phyloP scores from a whole-genome alignment of 495 filamentous ascomycete species.

The Podospora pseudopauciseta region DNA sequence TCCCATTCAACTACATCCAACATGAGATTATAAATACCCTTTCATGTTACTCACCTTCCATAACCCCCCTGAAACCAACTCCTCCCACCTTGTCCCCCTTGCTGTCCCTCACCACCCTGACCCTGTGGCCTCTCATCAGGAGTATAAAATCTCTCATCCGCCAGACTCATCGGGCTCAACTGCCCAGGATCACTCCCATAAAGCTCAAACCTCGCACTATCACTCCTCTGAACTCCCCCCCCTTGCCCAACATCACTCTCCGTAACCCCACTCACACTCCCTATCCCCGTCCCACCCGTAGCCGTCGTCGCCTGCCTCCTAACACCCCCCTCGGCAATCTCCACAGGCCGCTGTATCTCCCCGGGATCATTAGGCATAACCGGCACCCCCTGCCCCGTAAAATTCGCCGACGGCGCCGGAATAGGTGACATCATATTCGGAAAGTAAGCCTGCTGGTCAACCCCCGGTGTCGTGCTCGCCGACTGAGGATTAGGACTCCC shows the following conservation, averaged over 20 bases:
- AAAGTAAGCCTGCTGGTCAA: conserved; percentile 1
- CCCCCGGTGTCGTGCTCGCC: neutral
- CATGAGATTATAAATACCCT: neutral
- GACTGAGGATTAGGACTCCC: neutral
- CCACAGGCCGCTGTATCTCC: neutral
- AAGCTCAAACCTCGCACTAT: conserved; percentile 26
- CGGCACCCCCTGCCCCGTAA: neutral
- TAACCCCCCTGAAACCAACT: neutral
- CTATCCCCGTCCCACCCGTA: conserved; percentile 1
- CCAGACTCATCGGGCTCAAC: neutral
- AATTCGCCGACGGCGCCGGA: neutral
- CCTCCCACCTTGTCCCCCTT: neutral
- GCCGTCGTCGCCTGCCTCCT: neutral
- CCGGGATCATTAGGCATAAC: neutral
- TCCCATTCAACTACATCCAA: neutral
- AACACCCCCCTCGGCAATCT: neutral
- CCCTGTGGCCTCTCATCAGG: neutral
- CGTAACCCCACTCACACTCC: conserved; percentile 37
- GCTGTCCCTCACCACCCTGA: neutral
- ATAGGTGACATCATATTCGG: neutral
- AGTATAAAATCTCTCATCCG: neutral
- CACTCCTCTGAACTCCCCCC: neutral
- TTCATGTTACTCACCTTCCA: neutral
- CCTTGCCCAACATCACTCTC: neutral
- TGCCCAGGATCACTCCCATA: conserved; percentile 24